Evolutionary conservation across 768 basidiomycete species (phyloP), one percentile per base, ranked within the genome.

Genomic region (Tephrocybe sp.): DNA sequence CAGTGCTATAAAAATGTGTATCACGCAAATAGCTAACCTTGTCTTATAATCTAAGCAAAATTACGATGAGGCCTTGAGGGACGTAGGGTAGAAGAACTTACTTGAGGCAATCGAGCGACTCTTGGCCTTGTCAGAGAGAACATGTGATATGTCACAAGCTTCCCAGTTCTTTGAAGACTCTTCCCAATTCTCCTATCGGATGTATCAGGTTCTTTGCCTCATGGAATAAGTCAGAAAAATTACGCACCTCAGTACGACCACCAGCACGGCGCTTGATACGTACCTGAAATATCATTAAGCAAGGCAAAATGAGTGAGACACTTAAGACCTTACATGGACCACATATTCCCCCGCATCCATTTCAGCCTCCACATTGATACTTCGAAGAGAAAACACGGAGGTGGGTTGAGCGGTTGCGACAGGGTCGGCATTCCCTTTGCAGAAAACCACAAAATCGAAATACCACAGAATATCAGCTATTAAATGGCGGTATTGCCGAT

Each of bases 401-500:
- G 62, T 43, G 5, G 53, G 35, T 20, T 59, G 54, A 3, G 65
- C 65, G 7, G 51, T 39, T 0, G 55, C 54, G 6, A 65, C 43
- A 11, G 61, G 56, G 22, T 65, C 56, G 26, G 47, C 61, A 47
- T 62, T 62, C 7, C 68, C 70, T 42, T 65, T 62, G 49, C 67
- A 65, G 63, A 63, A 74, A 6, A 74, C 50, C 8, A 66, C 49
- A 48, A 74, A 74, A 51, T 74, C 71, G 20, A 73, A 66, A 1
- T 52, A 44, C 69, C 70, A 72, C 2, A 31, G 9, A 7, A 44
- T 52, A 23, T 48, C 51, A 1, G 64, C 61, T 2, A 63, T 57
- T 9, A 72, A 52, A 17, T 62, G 60, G 4, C 55, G 46, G 58
- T 65, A 73, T 52, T 65, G 74, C 4, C 73, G 67, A 0, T 53